Percentiles rank a stretch among this genome's conserved stretches.
Evolutionary conservation across 1,284 basidiomycete genomes (phyloP).

Genomic region (Trichosporon coremiiforme): DNA sequence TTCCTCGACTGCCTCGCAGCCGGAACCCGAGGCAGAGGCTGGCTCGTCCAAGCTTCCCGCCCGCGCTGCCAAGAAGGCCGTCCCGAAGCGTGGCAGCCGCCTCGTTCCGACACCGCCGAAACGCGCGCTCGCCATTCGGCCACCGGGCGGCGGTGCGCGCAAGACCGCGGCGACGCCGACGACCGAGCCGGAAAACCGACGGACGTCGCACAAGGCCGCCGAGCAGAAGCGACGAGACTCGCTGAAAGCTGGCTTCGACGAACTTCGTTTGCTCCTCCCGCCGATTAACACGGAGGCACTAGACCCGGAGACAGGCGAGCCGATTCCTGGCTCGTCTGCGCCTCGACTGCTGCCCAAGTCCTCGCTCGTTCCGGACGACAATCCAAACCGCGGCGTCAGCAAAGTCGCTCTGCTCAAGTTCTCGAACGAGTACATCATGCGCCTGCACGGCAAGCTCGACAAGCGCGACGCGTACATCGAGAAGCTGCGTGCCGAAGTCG

Average conservation of each 20-base stretch:
- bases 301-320: constrained; percentile 67
- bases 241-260: constrained; percentile 94
- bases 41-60: constrained; percentile 21
- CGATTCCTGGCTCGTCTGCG: constrained; percentile 79
- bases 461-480: constrained; percentile 80
- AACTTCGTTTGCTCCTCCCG: constrained; percentile 82
- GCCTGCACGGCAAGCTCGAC: constrained; percentile 75
- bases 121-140: constrained; percentile 46
- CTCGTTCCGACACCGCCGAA: constrained; percentile 37
- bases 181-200: constrained; percentile 57
- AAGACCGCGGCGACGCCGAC: constrained; percentile 41
- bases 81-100: constrained; percentile 30
- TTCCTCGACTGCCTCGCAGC: not conserved
- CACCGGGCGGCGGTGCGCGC: constrained; percentile 41
- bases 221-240: constrained; percentile 96
- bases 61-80: constrained; percentile 26
- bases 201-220: constrained; percentile 93
- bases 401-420: constrained; percentile 90
- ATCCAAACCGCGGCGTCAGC: constrained; percentile 91
- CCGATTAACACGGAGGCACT: constrained; percentile 70
- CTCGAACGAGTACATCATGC: constrained; percentile 81
- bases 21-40: constrained; percentile 13
- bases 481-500: constrained; percentile 69
- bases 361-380: constrained; percentile 69
- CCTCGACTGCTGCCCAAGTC: constrained; percentile 78